Evolutionary conservation across 176 grass and related monocot species (phyloP), one percentile per base, ranked within the genome.

Genomic region (Otatea glauca): DNA sequence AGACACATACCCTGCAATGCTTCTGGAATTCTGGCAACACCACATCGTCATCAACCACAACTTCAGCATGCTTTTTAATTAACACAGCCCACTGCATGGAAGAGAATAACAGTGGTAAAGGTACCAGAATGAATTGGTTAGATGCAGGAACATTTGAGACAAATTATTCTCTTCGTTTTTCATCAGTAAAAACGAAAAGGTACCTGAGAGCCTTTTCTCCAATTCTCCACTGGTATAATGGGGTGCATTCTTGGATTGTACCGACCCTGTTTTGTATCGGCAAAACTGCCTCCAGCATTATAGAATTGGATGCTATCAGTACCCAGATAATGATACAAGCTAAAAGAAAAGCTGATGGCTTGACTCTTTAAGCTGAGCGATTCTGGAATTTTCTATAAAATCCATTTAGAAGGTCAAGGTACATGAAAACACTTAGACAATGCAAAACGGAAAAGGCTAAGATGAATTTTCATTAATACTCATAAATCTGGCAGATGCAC

Each of bases 161-260:
- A 39, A 81, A 45, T 37, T 79, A 20, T 55, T 18, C 17, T 73
- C 14, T 47, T 79, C 51, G 13, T 56, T 21, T 44, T 65, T 76
- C 44, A 66, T 25, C 65, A 64, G 66, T 37, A 50, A 74, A 37
- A 81, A 39, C n/a, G 15, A 43, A 76, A 77, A 68, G 65, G 39
- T 81, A 96, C 96, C 96, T 99, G 96, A 72, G 96, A 99, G 75
- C 96, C 96, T 91, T 99, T 99, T 84, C 96, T 99, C 91, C 96
- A 99, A 81, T 96, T 94, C 68, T 89, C 84, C 34, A 92, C 83
- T 29, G 91, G 90, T 79, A 99, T 96, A 80, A 91, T 74, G 29
- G 93, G 93, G 81, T 94, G 48, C 96, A 99, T 99, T 94, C 81
- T 93, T 83, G 96, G 96, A 95, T 99, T 99, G 84, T 99, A 99